Evolutionary conservation across 164 flowering plant genomes (phyloP).

Genomic region (Piper longum): DNA sequence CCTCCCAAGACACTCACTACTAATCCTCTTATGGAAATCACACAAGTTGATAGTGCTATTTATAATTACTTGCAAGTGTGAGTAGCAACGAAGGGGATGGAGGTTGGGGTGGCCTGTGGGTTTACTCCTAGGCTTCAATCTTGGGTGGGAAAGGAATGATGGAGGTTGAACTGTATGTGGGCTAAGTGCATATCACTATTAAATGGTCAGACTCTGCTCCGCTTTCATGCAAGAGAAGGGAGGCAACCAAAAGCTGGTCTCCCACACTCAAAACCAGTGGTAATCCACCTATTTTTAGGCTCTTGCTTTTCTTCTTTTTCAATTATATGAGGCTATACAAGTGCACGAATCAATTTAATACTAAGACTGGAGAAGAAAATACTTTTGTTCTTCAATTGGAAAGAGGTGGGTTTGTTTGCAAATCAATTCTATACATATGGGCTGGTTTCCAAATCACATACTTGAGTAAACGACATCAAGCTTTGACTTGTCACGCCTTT

Average conservation of each 20-base stretch:
- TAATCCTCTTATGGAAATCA: neutral
- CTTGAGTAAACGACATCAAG: no score
- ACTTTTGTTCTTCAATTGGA: no score
- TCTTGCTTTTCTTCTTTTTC: no score
- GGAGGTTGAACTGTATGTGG: constrained; percentile 1
- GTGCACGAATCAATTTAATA: no score
- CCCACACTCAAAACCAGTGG: neutral
- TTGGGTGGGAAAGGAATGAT: constrained; percentile 1
- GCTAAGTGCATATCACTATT: constrained; percentile 8
- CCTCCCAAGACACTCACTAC: no score
- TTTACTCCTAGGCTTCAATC: neutral
- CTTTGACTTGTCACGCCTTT: no score
- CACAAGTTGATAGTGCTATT: constrained; percentile 3
- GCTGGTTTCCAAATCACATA: no score
- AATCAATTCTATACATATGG: no score
- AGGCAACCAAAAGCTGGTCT: neutral
- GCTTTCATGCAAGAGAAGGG: constrained; percentile 1
- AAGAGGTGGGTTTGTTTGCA: no score
- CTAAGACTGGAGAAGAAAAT: no score
- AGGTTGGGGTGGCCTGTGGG: neutral
- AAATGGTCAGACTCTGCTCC: constrained; percentile 7
- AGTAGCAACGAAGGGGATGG: no score
- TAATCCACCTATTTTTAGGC: neutral
- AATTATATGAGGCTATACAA: no score
- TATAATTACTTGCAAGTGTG: neutral